Evolutionary conservation across 2,329 filamentous ascomycete genomes (phyloP), one percentile per base, ranked within the genome.

Genomic region (Penicillium crustosum): DNA sequence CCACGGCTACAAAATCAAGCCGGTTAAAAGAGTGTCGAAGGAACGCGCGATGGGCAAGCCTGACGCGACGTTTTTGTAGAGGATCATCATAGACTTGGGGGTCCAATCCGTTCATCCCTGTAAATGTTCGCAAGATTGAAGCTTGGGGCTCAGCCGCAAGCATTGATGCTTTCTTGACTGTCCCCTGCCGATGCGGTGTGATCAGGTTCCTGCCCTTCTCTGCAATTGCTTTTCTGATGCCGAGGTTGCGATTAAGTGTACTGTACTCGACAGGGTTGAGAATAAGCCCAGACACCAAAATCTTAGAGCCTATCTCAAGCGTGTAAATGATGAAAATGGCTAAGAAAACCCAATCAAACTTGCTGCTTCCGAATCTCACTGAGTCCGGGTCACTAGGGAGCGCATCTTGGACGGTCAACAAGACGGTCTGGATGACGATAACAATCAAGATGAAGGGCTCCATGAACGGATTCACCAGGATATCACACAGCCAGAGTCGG

Each of bases 21-120:
- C 94, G 86, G 71, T 97, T 97, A 78, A 99, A 99, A 0, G 91
- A 93, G 74, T 99, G 94, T 17, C 94, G 87, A 55, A 99, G 78
- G 73, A 97, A 97, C 1, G 94, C 95, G 61, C 94, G 86, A 53
- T 94, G 88, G 17, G 95, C 93, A 54, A 99, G 83, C 63, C 96
- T 89, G 65, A 89, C 83, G 60, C 93, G 87, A 72, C 94, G 91
- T 65, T 93, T 89, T 61, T 96, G 79, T 83, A 90, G 62, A 81
- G 82, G 69, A 82, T 94, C 75, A 77, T 85, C 73, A 75, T 86
- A 68, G 76, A 81, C 63, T 50, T 81, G 77, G 31, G 79, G 78
- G 57, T 86, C 81, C 9, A 84, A 81, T 60, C 88, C 85, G 72
- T 89, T 88, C 60, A 91, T 76, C 7, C 82, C 87, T 2, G 91